phyloP scores from a whole-genome alignment of 441 rosid species.

The Populus hybrid region DNA sequence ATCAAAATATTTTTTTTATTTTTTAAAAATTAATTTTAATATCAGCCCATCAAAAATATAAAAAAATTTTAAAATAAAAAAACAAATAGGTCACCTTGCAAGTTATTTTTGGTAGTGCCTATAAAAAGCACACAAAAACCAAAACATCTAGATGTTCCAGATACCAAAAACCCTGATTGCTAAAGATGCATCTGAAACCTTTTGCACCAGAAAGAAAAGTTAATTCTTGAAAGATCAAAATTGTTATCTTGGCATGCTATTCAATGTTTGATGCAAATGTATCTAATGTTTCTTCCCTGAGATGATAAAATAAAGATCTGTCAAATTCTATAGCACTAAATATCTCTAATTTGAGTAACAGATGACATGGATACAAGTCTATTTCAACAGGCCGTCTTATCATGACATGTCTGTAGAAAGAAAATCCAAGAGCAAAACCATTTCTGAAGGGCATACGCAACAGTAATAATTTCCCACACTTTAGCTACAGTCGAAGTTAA shows the following conservation, averaged over 20 bases:
- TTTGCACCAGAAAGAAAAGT: slow-evolving; percentile 33
- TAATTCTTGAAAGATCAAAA: background rate
- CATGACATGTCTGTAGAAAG: background rate
- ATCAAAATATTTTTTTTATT: too few relatives aligned
- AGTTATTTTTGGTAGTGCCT: too few relatives aligned
- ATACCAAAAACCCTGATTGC: slow-evolving; percentile 90
- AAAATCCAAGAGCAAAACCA: slow-evolving; percentile 7
- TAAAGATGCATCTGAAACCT: slow-evolving; percentile 86
- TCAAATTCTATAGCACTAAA: background rate
- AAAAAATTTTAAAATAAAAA: too few relatives aligned
- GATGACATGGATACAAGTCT: background rate
- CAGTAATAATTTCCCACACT: too few relatives aligned
- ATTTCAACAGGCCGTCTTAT: background rate
- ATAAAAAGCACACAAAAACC: too few relatives aligned
- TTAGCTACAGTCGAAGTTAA: too few relatives aligned
- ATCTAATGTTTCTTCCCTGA: slow-evolving; percentile 94
- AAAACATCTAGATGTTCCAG: slow-evolving; percentile 95
- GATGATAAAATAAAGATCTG: slow-evolving; percentile 19
- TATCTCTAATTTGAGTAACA: background rate
- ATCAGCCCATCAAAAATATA: too few relatives aligned
- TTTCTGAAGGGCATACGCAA: background rate
- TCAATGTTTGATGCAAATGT: slow-evolving; percentile 56
- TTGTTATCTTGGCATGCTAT: slow-evolving; percentile 3
- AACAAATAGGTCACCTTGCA: too few relatives aligned
- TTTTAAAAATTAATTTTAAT: too few relatives aligned